Percentiles rank a stretch among this genome's conserved stretches.
phyloP scores from a whole-genome alignment of 2,329 filamentous ascomycete genomes.

The Xylaria polymorpha region DNA sequence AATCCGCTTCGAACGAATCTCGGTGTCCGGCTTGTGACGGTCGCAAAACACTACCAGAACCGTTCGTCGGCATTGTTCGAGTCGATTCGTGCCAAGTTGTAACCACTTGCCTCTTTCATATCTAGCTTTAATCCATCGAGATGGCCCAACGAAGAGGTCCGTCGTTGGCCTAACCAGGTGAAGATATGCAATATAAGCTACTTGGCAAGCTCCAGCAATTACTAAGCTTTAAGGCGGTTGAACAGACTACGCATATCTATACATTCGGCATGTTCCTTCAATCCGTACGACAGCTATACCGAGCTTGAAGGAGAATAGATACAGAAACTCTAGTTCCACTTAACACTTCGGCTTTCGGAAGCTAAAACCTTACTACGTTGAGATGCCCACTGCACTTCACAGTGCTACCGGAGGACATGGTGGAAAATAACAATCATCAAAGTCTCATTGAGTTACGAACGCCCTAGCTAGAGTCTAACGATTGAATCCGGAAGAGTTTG shows the following conservation, averaged over 20 bases:
- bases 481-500: background rate
- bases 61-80: constrained; percentile 4
- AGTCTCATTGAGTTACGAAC: background rate
- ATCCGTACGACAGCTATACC: constrained; percentile 6
- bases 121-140: constrained; percentile 1
- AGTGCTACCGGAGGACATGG: background rate
- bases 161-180: background rate
- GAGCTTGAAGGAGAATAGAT: constrained; percentile 3
- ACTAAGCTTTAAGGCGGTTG: background rate
- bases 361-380: background rate
- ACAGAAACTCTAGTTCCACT: background rate
- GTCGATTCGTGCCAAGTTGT: constrained; percentile 9
- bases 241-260: background rate
- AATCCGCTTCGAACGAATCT: background rate
- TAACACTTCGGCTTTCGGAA: background rate
- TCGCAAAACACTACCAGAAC: background rate
- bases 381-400: background rate
- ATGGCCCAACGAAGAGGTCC: background rate
- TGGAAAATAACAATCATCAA: background rate
- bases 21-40: background rate
- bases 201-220: background rate
- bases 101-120: constrained; percentile 15
- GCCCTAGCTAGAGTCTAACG: background rate
- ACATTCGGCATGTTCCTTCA: background rate
- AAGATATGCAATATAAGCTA: constrained; percentile 5